phyloP scores from a whole-genome alignment of 2,329 filamentous ascomycete genomes.

The Penicillium sp. region DNA sequence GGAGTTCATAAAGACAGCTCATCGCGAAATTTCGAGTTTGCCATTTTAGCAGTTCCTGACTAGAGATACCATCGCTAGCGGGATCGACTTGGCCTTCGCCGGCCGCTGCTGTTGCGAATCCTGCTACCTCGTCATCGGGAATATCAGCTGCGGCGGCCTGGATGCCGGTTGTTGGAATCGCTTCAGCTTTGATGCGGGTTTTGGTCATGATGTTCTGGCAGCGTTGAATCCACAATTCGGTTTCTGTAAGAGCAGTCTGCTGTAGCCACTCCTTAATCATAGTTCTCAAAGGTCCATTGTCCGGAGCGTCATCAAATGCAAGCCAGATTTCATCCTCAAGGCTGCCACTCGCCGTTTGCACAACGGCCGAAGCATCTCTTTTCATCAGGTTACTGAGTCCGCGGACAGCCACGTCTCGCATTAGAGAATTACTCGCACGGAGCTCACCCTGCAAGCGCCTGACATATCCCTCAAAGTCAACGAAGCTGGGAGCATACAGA shows the following conservation, averaged over 20 bases:
- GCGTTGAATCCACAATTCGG: constrained; percentile 76
- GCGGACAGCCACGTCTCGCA: constrained; percentile 76
- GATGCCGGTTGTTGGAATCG: constrained; percentile 31
- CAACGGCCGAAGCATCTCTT: constrained; percentile 74
- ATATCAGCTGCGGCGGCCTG: constrained; percentile 62
- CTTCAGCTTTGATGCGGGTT: constrained; percentile 62
- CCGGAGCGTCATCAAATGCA: constrained; percentile 69
- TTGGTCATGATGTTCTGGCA: constrained; percentile 87
- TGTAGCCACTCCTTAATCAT: constrained; percentile 90
- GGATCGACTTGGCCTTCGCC: constrained; percentile 54
- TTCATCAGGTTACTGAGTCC: constrained; percentile 95
- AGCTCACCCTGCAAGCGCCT: constrained; percentile 73
- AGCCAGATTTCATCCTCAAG: constrained; percentile 92
- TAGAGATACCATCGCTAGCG: constrained; percentile 45
- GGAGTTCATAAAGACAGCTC: constrained; percentile 76
- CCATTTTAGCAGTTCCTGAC: constrained; percentile 88
- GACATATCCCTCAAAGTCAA: constrained; percentile 80
- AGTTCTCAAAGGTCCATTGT: constrained; percentile 73
- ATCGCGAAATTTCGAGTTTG: constrained; percentile 93
- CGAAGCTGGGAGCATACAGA: constrained; percentile 80
- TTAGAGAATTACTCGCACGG: constrained; percentile 59
- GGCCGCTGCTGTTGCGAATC: constrained; percentile 73
- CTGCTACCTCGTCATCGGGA: constrained; percentile 92
- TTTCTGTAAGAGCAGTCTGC: constrained; percentile 76
- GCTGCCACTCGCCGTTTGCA: constrained; percentile 66